Conservation (phyloP, 345 rosid genomes). For the Bruguiera sexangula region DNA sequence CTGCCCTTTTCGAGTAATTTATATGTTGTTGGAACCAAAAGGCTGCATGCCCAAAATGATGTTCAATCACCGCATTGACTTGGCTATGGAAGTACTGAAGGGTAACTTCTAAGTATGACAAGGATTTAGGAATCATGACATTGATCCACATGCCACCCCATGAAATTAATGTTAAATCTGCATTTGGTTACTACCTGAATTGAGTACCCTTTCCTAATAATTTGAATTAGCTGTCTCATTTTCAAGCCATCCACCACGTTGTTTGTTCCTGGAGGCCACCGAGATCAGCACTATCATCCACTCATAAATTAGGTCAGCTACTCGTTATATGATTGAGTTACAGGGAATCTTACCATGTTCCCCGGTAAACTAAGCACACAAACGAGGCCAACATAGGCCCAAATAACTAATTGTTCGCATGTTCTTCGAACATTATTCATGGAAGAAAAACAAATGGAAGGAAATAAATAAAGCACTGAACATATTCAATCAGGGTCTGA, state of each 20-base stretch:
- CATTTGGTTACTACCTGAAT: not conserved
- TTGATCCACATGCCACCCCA: constrained; percentile 22
- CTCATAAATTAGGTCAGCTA: constrained; percentile 24
- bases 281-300: constrained; percentile 29
- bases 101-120: constrained; percentile 55
- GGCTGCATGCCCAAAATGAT: constrained; percentile 23
- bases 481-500: constrained; percentile 15
- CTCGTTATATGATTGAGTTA: constrained; percentile 39
- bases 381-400: constrained; percentile 13
- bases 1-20: not conserved
- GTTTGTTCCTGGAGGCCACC: not conserved
- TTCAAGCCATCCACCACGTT: constrained; percentile 12
- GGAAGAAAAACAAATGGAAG: not conserved
- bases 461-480: constrained; percentile 8
- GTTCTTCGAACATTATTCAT: not conserved
- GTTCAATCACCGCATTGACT: not conserved
- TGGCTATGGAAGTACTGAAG: not conserved
- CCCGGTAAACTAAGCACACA: constrained; percentile 11
- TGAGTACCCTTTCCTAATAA: not conserved
- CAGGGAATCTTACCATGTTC: constrained; percentile 77
- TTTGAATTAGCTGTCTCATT: not conserved
- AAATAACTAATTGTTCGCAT: not conserved
- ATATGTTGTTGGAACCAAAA: constrained; percentile 7
- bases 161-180: not conserved
- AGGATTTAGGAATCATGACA: constrained; percentile 31